phyloP scores from a whole-genome alignment of 192 early-diverging fungal species.

The Entomortierella chlamydospora region DNA sequence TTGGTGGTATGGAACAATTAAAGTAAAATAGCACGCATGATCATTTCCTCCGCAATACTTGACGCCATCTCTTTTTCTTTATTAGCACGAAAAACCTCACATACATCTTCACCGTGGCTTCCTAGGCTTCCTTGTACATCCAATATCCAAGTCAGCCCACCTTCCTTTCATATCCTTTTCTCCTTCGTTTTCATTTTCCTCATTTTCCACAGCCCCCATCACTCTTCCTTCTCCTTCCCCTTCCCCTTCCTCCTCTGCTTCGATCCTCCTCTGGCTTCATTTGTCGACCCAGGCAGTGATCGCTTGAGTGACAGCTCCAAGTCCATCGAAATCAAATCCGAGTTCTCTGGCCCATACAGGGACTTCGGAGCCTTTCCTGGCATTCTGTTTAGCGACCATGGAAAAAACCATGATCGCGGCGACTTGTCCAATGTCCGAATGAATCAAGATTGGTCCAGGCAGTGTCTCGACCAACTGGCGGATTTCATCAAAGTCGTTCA shows the following conservation, averaged over 20 bases:
- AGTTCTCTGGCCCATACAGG: constrained; percentile 44
- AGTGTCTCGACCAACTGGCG: constrained; percentile 39
- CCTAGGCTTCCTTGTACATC: not conserved
- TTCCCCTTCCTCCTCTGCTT: not conserved
- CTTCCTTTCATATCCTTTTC: not conserved
- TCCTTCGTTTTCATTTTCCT: not conserved
- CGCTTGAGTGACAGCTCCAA: constrained; percentile 39
- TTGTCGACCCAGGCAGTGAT: constrained; percentile 48
- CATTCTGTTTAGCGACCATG: constrained; percentile 47
- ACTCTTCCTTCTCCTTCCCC: not conserved
- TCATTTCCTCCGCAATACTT: too few species aligned
- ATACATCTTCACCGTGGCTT: constrained; percentile 12
- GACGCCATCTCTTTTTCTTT: too few species aligned
- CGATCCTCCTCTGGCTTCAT: constrained; percentile 7
- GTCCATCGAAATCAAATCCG: constrained; percentile 46
- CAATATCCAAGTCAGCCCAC: not conserved
- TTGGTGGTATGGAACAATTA: too few species aligned
- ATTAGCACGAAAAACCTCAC: too few species aligned
- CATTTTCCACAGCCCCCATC: not conserved
- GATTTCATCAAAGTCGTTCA: constrained; percentile 49
- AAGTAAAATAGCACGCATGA: too few species aligned
- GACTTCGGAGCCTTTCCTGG: constrained; percentile 31
- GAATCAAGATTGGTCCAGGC: constrained; percentile 42
- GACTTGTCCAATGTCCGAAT: constrained; percentile 51
- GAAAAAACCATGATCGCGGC: constrained; percentile 50